Conservation (phyloP, 2,329 filamentous ascomycete genomes). For the Colletotrichum nymphaeae region DNA sequence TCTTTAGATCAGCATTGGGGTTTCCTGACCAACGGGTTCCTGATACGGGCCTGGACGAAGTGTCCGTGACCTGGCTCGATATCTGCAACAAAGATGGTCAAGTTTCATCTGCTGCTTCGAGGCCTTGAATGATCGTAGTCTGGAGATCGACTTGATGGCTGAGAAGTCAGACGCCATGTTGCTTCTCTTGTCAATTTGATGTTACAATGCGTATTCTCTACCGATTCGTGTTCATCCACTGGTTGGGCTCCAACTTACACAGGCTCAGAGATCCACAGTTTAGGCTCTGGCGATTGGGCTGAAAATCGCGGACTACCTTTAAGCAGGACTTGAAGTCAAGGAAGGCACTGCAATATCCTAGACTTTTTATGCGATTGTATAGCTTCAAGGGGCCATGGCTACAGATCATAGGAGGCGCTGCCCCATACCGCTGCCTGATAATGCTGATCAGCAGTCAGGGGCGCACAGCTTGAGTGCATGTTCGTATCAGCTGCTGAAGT, state of each 20-base stretch:
- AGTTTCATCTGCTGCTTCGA: not conserved
- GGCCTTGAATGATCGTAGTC: not conserved
- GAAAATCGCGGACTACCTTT: not conserved
- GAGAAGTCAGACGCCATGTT: not conserved
- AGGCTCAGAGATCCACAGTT: not conserved
- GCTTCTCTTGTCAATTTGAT: not conserved
- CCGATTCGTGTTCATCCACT: not conserved
- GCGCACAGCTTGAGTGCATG: not conserved
- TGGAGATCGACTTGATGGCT: not conserved
- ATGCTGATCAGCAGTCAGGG: not conserved
- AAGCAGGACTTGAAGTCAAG: not conserved
- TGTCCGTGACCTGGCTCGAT: not conserved
- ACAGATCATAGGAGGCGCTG: not conserved
- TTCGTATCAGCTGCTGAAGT: not conserved
- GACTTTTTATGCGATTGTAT: not conserved
- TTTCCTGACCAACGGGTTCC: not conserved
- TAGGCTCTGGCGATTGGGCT: not conserved
- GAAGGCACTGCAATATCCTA: not conserved
- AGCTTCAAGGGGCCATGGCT: not conserved
- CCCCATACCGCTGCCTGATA: not conserved
- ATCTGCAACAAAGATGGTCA: not conserved
- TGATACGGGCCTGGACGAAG: not conserved
- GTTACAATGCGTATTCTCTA: not conserved
- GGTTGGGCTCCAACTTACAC: not conserved
- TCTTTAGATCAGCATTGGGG: not conserved